phyloP scores from a whole-genome alignment of 2,329 filamentous ascomycete genomes.

The Aspergillus brasiliensis region DNA sequence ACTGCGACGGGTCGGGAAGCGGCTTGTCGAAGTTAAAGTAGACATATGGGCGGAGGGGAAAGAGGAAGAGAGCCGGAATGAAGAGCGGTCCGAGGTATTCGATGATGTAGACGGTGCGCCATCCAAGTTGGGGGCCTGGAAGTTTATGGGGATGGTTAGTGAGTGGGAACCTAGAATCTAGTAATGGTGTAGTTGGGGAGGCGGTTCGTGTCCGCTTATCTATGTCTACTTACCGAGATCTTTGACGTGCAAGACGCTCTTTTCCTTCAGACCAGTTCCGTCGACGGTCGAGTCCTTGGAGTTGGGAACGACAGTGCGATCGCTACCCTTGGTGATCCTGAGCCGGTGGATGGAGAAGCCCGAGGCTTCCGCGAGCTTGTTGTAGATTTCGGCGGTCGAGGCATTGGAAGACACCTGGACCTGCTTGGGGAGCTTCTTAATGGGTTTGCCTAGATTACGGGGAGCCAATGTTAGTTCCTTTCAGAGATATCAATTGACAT shows the following conservation, averaged over 20 bases:
- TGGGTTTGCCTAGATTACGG: constrained; percentile 57
- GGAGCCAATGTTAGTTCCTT: constrained; percentile 11
- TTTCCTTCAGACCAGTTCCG: constrained; percentile 59
- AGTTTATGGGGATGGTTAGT: background rate
- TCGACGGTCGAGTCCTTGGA: constrained; percentile 53
- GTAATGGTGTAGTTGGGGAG: background rate
- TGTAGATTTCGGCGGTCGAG: constrained; percentile 59
- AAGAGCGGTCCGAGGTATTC: constrained; percentile 92
- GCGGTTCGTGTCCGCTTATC: background rate
- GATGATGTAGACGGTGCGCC: constrained; percentile 91
- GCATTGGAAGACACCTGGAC: constrained; percentile 55
- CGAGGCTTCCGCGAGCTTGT: constrained; percentile 56
- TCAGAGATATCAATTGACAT: background rate
- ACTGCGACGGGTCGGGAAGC: constrained; percentile 58
- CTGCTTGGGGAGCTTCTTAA: constrained; percentile 61
- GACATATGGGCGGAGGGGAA: constrained; percentile 69
- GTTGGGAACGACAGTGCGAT: constrained; percentile 61
- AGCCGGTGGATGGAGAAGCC: constrained; percentile 61
- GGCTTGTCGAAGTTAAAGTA: constrained; percentile 58
- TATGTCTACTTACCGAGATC: constrained; percentile 71
- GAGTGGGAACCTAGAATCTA: background rate
- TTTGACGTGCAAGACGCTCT: constrained; percentile 77
- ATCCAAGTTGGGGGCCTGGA: constrained; percentile 81
- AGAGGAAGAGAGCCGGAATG: constrained; percentile 76
- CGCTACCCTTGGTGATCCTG: constrained; percentile 65